Evolutionary conservation across 805 yeast species (phyloP), one percentile per base, ranked within the genome.

Genomic region (Blastobotrys chiropterorum): DNA sequence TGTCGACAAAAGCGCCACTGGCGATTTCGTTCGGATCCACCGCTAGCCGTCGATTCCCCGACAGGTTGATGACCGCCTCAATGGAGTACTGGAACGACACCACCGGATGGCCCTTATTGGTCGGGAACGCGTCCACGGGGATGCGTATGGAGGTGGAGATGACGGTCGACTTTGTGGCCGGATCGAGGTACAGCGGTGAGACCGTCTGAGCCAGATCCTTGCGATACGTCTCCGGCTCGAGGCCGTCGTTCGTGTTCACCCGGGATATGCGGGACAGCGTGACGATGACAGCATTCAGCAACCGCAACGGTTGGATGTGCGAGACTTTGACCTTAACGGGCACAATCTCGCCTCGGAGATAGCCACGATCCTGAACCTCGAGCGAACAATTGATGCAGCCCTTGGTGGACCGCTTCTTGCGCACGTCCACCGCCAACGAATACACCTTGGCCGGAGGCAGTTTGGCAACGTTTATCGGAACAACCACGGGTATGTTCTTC

Each of bases 91-190:
- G 92, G 66, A 90, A 90, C 2, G 89, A 76, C 6, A 89, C 88
- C 46, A 83, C 69, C 1, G 80, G 81, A 48, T 86, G 79, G 1
- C 86, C 85, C 15, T 79, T 75, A 13, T 88, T 86, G 0, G 96
- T 86, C 0, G 96, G 95, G 63, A 90, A 88, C 0, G 86, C 82
- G 59, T 90, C 96, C 0, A 85, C 79, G 0, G 97, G 97, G 0
- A 90, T 82, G 55, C 82, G 73, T 17, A 90, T 67, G 41, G 79
- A 77, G 0, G 90, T 80, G 31, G 78, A 79, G 7, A 84, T 73
- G 34, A 79, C 82, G 41, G 82, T 75, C 15, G 74, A 67, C 40
- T 81, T 70, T 0, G 85, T 76, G 13, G 62, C 70, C 0, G 90
- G 88, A 63, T 88, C 90, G n/a, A 88, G 80, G 56, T 81, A 84